Evolutionary conservation across 2,329 filamentous ascomycete genomes (phyloP), one percentile per base, ranked within the genome.

Genomic region (Mycosphaerella sp.): DNA sequence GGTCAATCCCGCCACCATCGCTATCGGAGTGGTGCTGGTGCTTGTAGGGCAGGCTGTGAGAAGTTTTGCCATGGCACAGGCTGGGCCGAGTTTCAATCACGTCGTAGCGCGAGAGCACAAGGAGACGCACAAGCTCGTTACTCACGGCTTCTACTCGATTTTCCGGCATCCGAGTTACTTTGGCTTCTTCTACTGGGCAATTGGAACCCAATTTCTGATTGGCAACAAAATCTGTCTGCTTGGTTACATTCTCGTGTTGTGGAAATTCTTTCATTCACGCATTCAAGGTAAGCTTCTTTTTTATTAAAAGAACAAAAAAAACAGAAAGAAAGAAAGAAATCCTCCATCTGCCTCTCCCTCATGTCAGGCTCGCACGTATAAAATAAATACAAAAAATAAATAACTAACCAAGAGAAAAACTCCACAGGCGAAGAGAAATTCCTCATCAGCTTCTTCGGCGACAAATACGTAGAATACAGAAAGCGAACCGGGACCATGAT

Each of bases 131-230:
- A 77, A 77, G 45, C 79, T 98, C n/a, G 87, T 98, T 2, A 95
- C 86, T 0, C 76, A 76, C 29, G 93, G 93, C 0, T 74, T 97
- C 34, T 98, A 97, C 70, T 74, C 76, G 6, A 70, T 80, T 43
- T 74, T 95, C 49, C 78, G 93, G 23, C 93, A 98, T 71, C 93
- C 93, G 10, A 87, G 86, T 55, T 98, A 98, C 73, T 96, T 97
- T 74, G 93, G 92, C 3, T 98, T 96, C 75, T 98, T 95, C 72
- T 97, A 90, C 84, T 98, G 92, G 92, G 89, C 88, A 0, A 67
- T 97, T n/a, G 93, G 93, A 4, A 95, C 91, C 10, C 93, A 98
- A 76, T 67, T 97, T 42, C 82, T 95, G 51, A 77, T 96, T 59
- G 92, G 92, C 14, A 98, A 98, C 72, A 73, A 80, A 7, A 61